A percentile compares a stretch with the other conserved stretches of the same genome.
These are phyloP conservation scores for Capsicum baccatum DNA, from an alignment of 257 asterid genomes.

Conservation along the genomic window DNA sequence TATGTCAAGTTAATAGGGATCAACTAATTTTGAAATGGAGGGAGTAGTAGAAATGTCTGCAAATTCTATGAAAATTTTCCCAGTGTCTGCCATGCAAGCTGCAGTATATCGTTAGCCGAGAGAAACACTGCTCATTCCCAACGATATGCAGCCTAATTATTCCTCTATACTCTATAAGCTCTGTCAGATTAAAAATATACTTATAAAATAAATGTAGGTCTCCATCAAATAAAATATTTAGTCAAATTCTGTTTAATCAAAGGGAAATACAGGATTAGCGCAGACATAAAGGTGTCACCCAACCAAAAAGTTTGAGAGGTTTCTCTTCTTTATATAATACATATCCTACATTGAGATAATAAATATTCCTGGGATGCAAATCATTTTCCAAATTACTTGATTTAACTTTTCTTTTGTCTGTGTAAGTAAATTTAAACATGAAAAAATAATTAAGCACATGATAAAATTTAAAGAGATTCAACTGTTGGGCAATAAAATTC, in stretches of 20 bases:
- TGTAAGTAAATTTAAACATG: no score
- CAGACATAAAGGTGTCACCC: not conserved
- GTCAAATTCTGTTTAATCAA: not conserved
- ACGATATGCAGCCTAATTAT: conserved; percentile 30
- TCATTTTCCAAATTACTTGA: not conserved
- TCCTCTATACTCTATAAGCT: not conserved
- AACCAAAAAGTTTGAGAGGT: not conserved
- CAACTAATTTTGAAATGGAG: no score
- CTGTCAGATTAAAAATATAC: not conserved
- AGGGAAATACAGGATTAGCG: not conserved
- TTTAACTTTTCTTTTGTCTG: not conserved
- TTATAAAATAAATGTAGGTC: not conserved
- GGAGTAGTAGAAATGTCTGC: not conserved
- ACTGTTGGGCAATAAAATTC: no score
- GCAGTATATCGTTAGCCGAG: not conserved
- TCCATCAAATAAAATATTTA: not conserved
- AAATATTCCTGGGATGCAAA: conserved; percentile 7
- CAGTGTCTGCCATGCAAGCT: not conserved
- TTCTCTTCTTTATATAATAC: no score
- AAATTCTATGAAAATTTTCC: conserved; percentile 9
- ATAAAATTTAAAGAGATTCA: no score
- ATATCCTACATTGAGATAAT: not conserved
- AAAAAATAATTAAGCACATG: no score
- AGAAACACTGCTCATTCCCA: conserved; percentile 31
- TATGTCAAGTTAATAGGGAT: no score